Evolutionary conservation across 2,329 filamentous ascomycete species (phyloP), one percentile per base, ranked within the genome.

Genomic region (Aureobasidium sp.): DNA sequence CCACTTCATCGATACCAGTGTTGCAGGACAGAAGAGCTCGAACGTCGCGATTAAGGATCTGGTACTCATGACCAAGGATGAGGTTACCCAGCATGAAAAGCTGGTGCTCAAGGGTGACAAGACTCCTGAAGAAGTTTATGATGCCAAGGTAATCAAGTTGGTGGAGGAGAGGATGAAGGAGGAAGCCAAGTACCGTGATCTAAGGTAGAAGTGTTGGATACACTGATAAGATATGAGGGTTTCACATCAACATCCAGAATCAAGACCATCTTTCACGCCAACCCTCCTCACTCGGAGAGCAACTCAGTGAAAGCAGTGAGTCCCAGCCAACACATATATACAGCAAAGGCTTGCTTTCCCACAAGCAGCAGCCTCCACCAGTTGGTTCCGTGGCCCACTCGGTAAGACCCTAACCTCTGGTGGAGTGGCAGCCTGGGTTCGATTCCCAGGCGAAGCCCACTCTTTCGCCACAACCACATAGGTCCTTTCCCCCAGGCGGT

Each of bases 31-130:
- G 73, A 95, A 89, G 70, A 85, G 82, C 50, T 87, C 89, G n/a
- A 82, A 81, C 2, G 68, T 97, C 5, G 75, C 80, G 36, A 75
- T 93, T 68, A 80, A 82, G 32, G 87, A 96, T 50, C 72, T 97
- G 64, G 92, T 96, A 0, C 89, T 89, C 69, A 90, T 97, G 90
- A 97, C 92, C 0, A 96, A 92, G 73, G 92, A 97, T 65, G 92
- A 97, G 75, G 90, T 89, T 3, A 77, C 81, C 17, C 81, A 83
- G 63, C 94, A 99, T 74, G 90, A 95, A 72, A 89, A 86, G 72
- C 80, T 90, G 70, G 81, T 97, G 1, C 78, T 97, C 48, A 87
- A 84, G 68, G 89, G 84, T 0, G 82, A 81, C 1, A 89, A 87
- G 75, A 75, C 72, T 9, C 78, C 84, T 0, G 87, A 89, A 66